Base-by-base conservation (phyloP, 495 filamentous ascomycete genomes). In the Penicillium desertorum region DNA sequence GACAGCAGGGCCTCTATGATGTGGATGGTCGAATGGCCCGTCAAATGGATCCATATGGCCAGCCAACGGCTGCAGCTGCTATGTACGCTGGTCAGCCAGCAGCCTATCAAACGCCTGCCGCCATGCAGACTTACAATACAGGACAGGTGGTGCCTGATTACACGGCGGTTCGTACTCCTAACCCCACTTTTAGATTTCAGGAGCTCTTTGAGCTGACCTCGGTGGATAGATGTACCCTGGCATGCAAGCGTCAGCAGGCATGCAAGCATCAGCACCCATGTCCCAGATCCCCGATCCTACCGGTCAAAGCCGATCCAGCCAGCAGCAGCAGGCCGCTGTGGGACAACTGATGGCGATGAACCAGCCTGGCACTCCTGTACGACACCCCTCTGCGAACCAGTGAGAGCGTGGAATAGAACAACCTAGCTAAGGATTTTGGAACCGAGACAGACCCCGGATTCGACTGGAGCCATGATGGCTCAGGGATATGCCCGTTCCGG, bases 141-240 rank as follows among this genome's bases (percentile, higher is more conserved):
- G 71, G 73, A 8, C 74, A 76, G 50, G 72, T 69, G 39, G 68
- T 76, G 55, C 67, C 75, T 45, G 76, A 79, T 54, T 79, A 77
- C 52, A 63, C 68, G 61, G 71, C 68, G 67, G 71, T 79, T 68
- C 66, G 75, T 73, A 56, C 30, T 27, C 17, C 3, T 8, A 37
- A 37, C 16, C 20, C 23, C 16, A 12, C 14, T 45, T 30, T 23
- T 3, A 1, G 11, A 27, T 47, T 17, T 45, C 34, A 14, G 12
- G 34, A 22, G 17, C 5, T 41, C 14, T 32, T 43, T 14, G 25
- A 41, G 25, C 55, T 51, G 19, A 37, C 53, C 5, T 51, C 32
- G 10, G 27, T 30, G 16, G 49, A 55, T 53, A 76, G 74, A 73
- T 76, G 66, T 59, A 67, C 14, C 72, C 73, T 45, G 69, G 69